Percentiles rank a stretch among this genome's conserved stretches.
These are phyloP conservation scores for Hypoxylon perforatum DNA, from an alignment of 495 filamentous ascomycete species.

Conservation along the genomic window DNA sequence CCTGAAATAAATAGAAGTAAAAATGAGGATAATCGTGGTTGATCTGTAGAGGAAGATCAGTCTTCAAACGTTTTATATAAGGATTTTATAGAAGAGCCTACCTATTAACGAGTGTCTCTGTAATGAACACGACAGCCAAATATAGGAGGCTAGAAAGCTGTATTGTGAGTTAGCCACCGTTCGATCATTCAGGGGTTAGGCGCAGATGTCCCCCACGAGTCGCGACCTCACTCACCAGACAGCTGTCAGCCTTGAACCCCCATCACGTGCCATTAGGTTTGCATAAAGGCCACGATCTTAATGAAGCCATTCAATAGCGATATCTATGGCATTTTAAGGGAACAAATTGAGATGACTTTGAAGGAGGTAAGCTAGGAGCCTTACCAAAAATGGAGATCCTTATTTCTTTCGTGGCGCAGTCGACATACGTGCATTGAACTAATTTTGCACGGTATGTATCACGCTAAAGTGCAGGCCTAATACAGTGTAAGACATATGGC, in stretches of 20 bases:
- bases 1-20: slow-evolving; percentile 47
- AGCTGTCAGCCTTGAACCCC: slow-evolving; percentile 50
- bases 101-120: slow-evolving; percentile 60
- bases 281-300: slow-evolving; percentile 34
- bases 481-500: too few relatives aligned
- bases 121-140: slow-evolving; percentile 56
- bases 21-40: slow-evolving; percentile 54
- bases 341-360: slow-evolving; percentile 9
- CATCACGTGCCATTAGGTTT: slow-evolving; percentile 48
- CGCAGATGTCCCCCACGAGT: background rate
- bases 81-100: slow-evolving; percentile 17
- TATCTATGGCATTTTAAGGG: slow-evolving; percentile 20
- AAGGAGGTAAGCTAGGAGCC: slow-evolving; percentile 14
- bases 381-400: slow-evolving; percentile 36
- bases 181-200: background rate
- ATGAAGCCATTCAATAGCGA: slow-evolving; percentile 37
- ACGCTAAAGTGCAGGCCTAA: too few relatives aligned
- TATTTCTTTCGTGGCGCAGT: slow-evolving; percentile 36
- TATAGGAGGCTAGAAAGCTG: slow-evolving; percentile 58
- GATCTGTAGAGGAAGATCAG: slow-evolving; percentile 45
- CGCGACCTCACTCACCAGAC: slow-evolving; percentile 54
- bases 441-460: too few relatives aligned
- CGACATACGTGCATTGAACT: slow-evolving; percentile 5
- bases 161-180: slow-evolving; percentile 6
- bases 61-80: background rate